Conservation (phyloP, 169 alveolate species). For the Hammondia hammondi region DNA sequence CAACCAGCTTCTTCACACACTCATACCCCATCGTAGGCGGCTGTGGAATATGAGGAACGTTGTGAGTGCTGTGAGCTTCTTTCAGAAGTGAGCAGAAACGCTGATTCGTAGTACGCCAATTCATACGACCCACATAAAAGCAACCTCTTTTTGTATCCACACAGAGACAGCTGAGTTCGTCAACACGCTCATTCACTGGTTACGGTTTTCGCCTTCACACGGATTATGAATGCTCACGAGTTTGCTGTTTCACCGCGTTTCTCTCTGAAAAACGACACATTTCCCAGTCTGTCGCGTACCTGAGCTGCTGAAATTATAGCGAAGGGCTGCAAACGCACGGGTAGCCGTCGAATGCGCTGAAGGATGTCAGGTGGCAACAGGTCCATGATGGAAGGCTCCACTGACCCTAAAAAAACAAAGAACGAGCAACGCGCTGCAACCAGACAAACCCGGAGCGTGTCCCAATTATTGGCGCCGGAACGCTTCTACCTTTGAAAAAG, state of each 20-base stretch:
- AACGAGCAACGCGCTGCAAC: background rate
- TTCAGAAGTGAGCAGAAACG: too few relatives aligned
- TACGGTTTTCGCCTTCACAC: background rate
- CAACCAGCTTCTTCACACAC: too few relatives aligned
- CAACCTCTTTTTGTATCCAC: too few relatives aligned
- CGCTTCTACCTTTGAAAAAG: background rate
- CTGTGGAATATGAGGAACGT: too few relatives aligned
- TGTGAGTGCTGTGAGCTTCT: too few relatives aligned
- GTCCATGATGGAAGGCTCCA: constrained; percentile 61
- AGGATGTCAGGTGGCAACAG: constrained; percentile 60
- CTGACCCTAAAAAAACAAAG: constrained; percentile 13
- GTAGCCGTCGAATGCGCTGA: constrained; percentile 61
- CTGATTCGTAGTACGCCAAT: too few relatives aligned
- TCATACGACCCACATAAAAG: too few relatives aligned
- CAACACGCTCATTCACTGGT: background rate
- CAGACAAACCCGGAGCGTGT: background rate
- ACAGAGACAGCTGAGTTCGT: too few relatives aligned
- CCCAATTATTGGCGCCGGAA: background rate
- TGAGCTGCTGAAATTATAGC: constrained; percentile 68
- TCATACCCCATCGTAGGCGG: too few relatives aligned
- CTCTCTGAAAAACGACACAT: background rate
- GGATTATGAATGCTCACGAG: background rate
- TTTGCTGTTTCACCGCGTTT: background rate
- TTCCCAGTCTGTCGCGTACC: constrained; percentile 12
- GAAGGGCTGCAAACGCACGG: constrained; percentile 68